phyloP scores from a whole-genome alignment of 163 green algal species.

The Chlamydomonas reinhardtii region DNA sequence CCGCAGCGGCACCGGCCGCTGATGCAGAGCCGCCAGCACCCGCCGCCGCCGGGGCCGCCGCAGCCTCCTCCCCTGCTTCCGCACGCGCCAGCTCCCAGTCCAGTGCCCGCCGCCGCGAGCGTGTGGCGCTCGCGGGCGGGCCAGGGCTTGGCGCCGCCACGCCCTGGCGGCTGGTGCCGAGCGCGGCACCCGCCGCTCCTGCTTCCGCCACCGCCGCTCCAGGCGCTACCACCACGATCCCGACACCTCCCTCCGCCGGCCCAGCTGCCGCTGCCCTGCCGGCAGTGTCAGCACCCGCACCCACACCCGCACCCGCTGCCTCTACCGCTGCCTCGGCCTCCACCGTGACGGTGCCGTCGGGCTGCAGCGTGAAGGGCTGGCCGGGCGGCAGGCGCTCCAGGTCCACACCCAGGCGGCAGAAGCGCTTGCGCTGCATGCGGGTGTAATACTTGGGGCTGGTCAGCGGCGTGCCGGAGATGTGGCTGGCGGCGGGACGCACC shows the following conservation, averaged over 20 bases:
- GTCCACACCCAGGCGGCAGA: conserved; percentile 21
- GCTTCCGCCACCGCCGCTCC: neutral
- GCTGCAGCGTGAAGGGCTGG: conserved; percentile 15
- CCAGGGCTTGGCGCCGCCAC: neutral
- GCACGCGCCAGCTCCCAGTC: neutral
- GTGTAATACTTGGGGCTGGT: conserved; percentile 40
- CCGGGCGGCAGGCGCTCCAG: conserved; percentile 21
- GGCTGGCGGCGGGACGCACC: neutral
- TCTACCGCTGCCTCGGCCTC: neutral
- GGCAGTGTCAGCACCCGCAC: too few species aligned
- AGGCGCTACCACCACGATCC: neutral
- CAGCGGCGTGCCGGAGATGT: conserved; percentile 4
- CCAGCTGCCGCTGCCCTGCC: neutral
- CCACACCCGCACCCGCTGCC: neutral
- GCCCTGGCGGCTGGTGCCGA: too few species aligned
- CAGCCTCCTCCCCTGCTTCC: neutral
- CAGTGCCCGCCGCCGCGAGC: neutral
- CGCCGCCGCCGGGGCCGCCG: too few species aligned
- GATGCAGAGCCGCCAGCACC: too few species aligned
- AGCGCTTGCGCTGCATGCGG: conserved; percentile 17
- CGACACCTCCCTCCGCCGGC: too few species aligned
- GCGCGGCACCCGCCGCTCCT: too few species aligned
- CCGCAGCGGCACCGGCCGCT: too few species aligned
- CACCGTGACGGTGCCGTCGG: neutral
- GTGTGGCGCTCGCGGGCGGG: neutral